phyloP scores from a whole-genome alignment of 1,139 yeast species.

The Yarrowia galli region DNA sequence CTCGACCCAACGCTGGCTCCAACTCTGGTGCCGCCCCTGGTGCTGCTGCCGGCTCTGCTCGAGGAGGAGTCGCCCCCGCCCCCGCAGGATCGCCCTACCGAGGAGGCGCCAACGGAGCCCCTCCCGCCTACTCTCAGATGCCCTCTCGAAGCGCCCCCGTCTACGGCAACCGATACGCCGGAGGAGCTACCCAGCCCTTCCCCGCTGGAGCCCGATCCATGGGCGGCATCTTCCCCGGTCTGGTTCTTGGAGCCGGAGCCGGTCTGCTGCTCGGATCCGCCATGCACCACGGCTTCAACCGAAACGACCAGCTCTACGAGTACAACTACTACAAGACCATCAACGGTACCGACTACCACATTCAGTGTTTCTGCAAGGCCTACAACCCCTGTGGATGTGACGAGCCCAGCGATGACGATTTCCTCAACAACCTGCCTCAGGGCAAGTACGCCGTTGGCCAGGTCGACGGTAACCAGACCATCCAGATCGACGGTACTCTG shows the following conservation, averaged over 20 bases:
- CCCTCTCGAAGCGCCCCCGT: conserved; percentile 29
- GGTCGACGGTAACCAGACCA: conserved; percentile 32
- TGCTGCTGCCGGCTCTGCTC: conserved; percentile 11
- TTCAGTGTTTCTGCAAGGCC: conserved; percentile 37
- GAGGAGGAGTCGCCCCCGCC: conserved; percentile 30
- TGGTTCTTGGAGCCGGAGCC: conserved; percentile 27
- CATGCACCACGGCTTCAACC: conserved; percentile 13
- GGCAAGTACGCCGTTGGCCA: conserved; percentile 25
- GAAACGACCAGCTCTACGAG: conserved; percentile 31
- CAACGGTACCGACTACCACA: conserved; percentile 37
- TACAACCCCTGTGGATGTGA: conserved; percentile 38
- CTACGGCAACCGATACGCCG: conserved; percentile 33
- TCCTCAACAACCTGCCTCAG: conserved; percentile 16
- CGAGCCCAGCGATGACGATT: conserved; percentile 21
- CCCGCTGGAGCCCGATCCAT: conserved; percentile 37
- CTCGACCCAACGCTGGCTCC: too few species aligned
- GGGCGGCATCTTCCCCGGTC: conserved; percentile 38
- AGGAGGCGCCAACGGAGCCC: conserved; percentile 32
- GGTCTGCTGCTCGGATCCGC: conserved; percentile 25
- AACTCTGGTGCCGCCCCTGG: conserved; percentile 1
- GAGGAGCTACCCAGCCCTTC: conserved; percentile 38
- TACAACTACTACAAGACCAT: conserved; percentile 38
- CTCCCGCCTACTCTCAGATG: conserved; percentile 34
- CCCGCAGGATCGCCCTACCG: conserved; percentile 34
- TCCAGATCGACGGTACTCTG: conserved; percentile 37